Base-by-base conservation (phyloP, 2,329 filamentous ascomycete species). In the Cryphonectria japonica region DNA sequence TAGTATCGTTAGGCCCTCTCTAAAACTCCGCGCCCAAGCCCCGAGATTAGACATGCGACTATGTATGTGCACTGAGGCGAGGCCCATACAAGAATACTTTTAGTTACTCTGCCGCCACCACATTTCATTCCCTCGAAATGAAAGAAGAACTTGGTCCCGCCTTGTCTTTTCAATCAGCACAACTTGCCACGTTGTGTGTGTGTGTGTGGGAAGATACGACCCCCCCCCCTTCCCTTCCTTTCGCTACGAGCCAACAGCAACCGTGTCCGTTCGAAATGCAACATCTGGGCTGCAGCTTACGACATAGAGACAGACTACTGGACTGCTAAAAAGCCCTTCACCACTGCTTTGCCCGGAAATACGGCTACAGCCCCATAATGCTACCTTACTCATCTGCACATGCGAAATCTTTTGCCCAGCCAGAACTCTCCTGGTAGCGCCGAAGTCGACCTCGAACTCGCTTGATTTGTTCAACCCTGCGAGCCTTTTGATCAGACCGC, bases 11-110 rank as follows among this genome's bases (percentile, higher is more conserved):
- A 59, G 54, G 29, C 54, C 54, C 54, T 59, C 54, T 59, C 54
- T 59, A 59, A 34, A 59, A 59, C 54, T 59, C 54, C 14, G 54
- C 34, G 54, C 54, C 54, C 54, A 59, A 59, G 54, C 54, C 54
- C 54, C 54, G 54, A 59, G 54, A 59, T 59, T 59, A 59, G 54
- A 59, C 54, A 59, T 59, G 29, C 4, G 16, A 34, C 26, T 32
- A 59, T 32, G 54, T 32, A 59, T 14, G n/a, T 57, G 26, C 6
- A 52, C n/a, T 52, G 22, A 9, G 52, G 50, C 22, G 43, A 26
- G 26, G 52, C 13, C 54, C 54, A 34, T 59, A 59, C 14, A 34
- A 34, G 29, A 32, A 59, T 59, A 32, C 29, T 32, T 50, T 50
- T 59, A 57, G n/a, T 9, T 29, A 32, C 11, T 57, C 26, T 29